These are phyloP conservation scores for Backusella parvicylindrica DNA, from an alignment of 192 early-diverging fungal genomes.

Conservation along the genomic window DNA sequence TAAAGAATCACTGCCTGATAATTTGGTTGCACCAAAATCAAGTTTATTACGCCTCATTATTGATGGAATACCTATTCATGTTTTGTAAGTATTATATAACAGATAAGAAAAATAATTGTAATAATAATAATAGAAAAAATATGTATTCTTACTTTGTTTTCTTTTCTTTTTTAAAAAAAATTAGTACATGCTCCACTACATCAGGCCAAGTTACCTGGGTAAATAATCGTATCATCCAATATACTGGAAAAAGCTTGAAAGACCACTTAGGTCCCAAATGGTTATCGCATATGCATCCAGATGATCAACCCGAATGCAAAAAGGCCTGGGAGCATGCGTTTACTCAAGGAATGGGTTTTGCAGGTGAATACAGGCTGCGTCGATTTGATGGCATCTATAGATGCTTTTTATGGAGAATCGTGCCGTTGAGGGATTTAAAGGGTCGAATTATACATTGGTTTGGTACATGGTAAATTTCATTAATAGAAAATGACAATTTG, in stretches of 20 bases:
- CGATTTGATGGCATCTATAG: constrained; percentile 55
- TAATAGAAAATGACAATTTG: background rate
- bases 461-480: constrained; percentile 34
- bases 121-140: no score
- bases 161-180: background rate
- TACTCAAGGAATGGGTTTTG: constrained; percentile 45
- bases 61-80: constrained; percentile 52
- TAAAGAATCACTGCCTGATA: background rate
- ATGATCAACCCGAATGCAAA: constrained; percentile 36
- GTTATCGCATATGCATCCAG: constrained; percentile 48
- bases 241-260: constrained; percentile 35
- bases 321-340: constrained; percentile 44
- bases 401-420: constrained; percentile 49
- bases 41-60: constrained; percentile 47
- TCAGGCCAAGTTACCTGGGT: constrained; percentile 51
- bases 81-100: constrained; percentile 45
- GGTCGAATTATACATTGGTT: constrained; percentile 57
- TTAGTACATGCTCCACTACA: constrained; percentile 43
- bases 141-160: background rate
- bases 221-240: constrained; percentile 50
- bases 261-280: constrained; percentile 44
- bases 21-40: constrained; percentile 34
- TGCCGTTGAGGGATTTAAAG: constrained; percentile 47
- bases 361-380: constrained; percentile 47
- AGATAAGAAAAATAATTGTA: background rate